A percentile compares a stretch with the other conserved stretches of the same genome.
phyloP scores from a whole-genome alignment of 257 asterid species.

The Penstemon barbatus region DNA sequence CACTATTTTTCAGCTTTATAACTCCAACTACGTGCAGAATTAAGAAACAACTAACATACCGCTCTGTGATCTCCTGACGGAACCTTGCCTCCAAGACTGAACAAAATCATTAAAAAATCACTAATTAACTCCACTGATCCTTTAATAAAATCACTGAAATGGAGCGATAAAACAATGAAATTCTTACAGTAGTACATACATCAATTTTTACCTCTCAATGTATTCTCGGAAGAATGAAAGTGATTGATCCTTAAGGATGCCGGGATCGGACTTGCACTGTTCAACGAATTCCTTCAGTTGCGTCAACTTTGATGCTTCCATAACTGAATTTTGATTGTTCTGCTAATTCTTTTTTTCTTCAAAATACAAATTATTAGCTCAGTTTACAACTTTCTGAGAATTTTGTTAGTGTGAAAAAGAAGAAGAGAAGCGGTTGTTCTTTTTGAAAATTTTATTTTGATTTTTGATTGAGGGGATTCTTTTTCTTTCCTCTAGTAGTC shows the following conservation, averaged over 20 bases:
- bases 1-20: no score
- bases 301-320: constrained; percentile 65
- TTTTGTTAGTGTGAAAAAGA: neutral
- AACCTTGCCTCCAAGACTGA: constrained; percentile 88
- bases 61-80: constrained; percentile 44
- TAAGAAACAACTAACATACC: constrained; percentile 37
- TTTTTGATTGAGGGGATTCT: neutral
- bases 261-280: constrained; percentile 66
- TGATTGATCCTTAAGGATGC: constrained; percentile 69
- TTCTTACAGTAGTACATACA: no score
- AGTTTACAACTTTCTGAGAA: neutral
- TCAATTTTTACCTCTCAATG: constrained; percentile 57
- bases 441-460: neutral
- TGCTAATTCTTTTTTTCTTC: no score
- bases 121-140: neutral
- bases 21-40: no score
- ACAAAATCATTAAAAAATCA: neutral
- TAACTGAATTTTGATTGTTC: neutral
- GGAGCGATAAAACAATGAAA: no score
- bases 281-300: constrained; percentile 66
- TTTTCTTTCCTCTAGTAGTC: neutral
- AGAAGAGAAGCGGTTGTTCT: neutral
- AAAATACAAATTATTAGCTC: neutral
- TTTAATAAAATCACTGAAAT: no score
- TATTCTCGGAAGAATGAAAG: constrained; percentile 76